Base-by-base conservation (phyloP, 306 rosid genomes). In the Ormosia emarginata region DNA sequence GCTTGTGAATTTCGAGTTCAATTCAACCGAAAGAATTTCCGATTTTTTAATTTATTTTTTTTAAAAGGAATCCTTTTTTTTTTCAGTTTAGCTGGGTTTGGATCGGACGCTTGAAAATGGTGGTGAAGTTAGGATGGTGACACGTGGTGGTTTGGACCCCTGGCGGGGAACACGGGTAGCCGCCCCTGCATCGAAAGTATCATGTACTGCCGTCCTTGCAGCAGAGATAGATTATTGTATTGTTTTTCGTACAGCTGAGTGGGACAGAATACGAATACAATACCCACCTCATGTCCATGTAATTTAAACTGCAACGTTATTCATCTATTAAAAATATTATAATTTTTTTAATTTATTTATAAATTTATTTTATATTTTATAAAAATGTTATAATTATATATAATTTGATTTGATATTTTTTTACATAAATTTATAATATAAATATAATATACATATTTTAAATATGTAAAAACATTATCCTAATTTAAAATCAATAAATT, bases 131-230 rank as follows among this genome's bases (percentile, higher is more conserved):
- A 8, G 0, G 71, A 71, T 81, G 47, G 0, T 1, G 67, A 74
- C 85, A 77, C 78, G 81, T 71, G 77, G 71, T 0, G 0, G 4
- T 7, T 70, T 56, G 70, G 56, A 66, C 18, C 43, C 85, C 81
- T 66, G 32, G 66, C 17, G 66, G 77, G 85, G 24, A 24, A 67
- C 85, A 66, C 53, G 33, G 43, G 2, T 14, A 53, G 82, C 77
- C 84, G 72, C 49, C 79, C 79, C 78, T 32, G 71, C 71, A 14
- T 33, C 5, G 14, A 33, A 7, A 52, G 13, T 6, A 52, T 33
- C 3, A n/a, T 59, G 41, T 58, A 40, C 44, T 49, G 84, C 67
- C 74, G 75, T 64, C 79, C 59, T 62, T 81, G 17, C 56, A 11
- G 62, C 18, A 5, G 24, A 39, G 61, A 33, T 10, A 56, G 17